Conservation (phyloP, 1,139 yeast genomes). For the Pichia cactophila region DNA sequence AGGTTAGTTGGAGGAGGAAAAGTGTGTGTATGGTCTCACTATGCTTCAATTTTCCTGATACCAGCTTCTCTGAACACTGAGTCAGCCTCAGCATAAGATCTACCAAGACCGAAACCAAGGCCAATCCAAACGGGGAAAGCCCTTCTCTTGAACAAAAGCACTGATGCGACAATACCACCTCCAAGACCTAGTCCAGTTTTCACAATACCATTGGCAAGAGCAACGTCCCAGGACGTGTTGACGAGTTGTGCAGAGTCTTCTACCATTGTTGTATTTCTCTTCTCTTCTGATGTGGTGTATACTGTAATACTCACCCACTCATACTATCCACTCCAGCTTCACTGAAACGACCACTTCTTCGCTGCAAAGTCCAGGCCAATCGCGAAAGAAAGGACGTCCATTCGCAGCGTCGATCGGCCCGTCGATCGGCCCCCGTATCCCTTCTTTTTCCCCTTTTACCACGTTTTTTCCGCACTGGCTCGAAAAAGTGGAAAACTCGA, state of each 20-base stretch:
- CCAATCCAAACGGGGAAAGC: constrained; percentile 97
- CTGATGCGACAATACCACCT: constrained; percentile 93
- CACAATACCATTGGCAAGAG: constrained; percentile 85
- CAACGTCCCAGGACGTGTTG: constrained; percentile 77
- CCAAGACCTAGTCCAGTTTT: constrained; percentile 98
- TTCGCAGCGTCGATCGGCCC: too few relatives aligned
- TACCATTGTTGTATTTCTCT: background rate
- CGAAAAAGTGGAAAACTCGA: too few relatives aligned
- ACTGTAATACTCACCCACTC: too few relatives aligned
- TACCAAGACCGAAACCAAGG: constrained; percentile 91
- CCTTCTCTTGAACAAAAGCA: constrained; percentile 83
- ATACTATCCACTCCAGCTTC: too few relatives aligned
- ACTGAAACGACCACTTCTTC: too few relatives aligned
- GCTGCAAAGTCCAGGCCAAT: too few relatives aligned
- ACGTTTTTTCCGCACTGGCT: too few relatives aligned
- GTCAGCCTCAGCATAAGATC: constrained; percentile 97
- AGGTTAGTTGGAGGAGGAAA: too few relatives aligned
- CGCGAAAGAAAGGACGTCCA: too few relatives aligned
- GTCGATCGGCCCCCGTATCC: too few relatives aligned
- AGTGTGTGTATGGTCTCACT: constrained; percentile 6
- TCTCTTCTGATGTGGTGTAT: constrained; percentile 2
- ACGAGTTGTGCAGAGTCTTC: constrained; percentile 22
- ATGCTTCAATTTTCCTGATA: constrained; percentile 62
- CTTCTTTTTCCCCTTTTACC: too few relatives aligned
- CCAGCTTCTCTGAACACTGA: constrained; percentile 87